Conservation (phyloP, 106 monocot species). For the Platanthera zijinensis region DNA sequence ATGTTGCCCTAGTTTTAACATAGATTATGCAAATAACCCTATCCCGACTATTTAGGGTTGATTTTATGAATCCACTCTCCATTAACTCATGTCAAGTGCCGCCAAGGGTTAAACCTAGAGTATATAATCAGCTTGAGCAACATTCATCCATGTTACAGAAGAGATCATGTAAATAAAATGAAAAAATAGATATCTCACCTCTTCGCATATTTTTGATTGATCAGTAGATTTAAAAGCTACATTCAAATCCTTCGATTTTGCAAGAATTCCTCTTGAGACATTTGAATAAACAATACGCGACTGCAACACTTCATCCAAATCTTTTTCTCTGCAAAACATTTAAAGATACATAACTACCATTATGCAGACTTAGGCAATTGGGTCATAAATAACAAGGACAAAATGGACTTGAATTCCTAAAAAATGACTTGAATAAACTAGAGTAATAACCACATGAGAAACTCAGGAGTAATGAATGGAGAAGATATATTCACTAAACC, state of each 20-base stretch:
- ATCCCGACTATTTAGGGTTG: no score
- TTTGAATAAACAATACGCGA: constrained; percentile 79
- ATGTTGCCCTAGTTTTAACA: no score
- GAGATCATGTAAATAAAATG: neutral
- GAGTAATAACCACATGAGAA: neutral
- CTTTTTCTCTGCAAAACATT: constrained; percentile 57
- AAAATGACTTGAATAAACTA: neutral
- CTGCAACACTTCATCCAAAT: constrained; percentile 85
- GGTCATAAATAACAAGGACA: neutral
- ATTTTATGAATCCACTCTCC: no score
- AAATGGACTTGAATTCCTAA: neutral
- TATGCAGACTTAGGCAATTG: neutral
- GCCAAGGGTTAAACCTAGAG: no score
- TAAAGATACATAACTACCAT: constrained; percentile 5
- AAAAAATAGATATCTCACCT: constrained; percentile 34
- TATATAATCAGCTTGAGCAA: no score
- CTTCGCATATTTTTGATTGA: constrained; percentile 71
- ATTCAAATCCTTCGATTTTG: constrained; percentile 75
- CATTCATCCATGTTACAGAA: no score
- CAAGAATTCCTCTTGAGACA: constrained; percentile 85
- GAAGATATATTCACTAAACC: neutral
- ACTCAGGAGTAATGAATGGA: neutral
- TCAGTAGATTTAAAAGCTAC: constrained; percentile 69
- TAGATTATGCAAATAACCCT: no score
- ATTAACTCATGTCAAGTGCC: no score